A percentile compares a stretch with the other conserved stretches of the same genome.
Evolutionary conservation across 139 green algal genomes (phyloP).

Genomic region (Penium margaritaceum): DNA sequence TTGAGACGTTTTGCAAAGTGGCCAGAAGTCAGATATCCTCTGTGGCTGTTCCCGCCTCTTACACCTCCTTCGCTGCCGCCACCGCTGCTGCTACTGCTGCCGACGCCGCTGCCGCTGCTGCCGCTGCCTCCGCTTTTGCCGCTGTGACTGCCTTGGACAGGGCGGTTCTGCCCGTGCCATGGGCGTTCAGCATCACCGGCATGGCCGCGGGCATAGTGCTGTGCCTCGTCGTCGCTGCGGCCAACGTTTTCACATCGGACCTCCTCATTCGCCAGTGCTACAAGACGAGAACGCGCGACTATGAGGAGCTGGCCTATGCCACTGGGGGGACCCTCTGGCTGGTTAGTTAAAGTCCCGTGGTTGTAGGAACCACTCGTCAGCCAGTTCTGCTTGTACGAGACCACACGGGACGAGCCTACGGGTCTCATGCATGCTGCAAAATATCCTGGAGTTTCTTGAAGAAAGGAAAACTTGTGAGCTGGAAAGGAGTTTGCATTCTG

Average conservation of each 20-base stretch:
- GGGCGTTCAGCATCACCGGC: slow-evolving; percentile 16
- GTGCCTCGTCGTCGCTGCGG: background rate
- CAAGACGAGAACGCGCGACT: background rate
- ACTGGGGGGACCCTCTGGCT: slow-evolving; percentile 13
- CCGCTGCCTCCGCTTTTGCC: too few species aligned
- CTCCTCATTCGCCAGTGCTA: slow-evolving; percentile 22
- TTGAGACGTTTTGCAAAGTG: too few species aligned
- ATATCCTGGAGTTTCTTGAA: too few species aligned
- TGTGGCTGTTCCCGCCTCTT: too few species aligned
- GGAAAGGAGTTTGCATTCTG: background rate
- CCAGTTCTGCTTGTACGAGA: background rate
- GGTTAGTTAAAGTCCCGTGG: slow-evolving; percentile 4
- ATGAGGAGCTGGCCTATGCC: slow-evolving; percentile 18
- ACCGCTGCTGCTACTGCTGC: too few species aligned
- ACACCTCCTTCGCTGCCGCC: too few species aligned
- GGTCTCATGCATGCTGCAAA: background rate
- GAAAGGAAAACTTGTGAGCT: too few species aligned
- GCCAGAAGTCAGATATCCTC: too few species aligned
- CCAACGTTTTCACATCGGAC: slow-evolving; percentile 15
- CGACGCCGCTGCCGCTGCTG: too few species aligned
- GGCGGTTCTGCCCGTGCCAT: slow-evolving; percentile 10
- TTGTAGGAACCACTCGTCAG: background rate
- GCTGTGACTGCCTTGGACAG: too few species aligned
- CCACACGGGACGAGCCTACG: background rate
- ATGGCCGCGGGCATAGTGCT: slow-evolving; percentile 2